These are phyloP conservation scores for Fusarium sp. DNA, from an alignment of 2,329 filamentous ascomycete genomes.

Conservation along the genomic window DNA sequence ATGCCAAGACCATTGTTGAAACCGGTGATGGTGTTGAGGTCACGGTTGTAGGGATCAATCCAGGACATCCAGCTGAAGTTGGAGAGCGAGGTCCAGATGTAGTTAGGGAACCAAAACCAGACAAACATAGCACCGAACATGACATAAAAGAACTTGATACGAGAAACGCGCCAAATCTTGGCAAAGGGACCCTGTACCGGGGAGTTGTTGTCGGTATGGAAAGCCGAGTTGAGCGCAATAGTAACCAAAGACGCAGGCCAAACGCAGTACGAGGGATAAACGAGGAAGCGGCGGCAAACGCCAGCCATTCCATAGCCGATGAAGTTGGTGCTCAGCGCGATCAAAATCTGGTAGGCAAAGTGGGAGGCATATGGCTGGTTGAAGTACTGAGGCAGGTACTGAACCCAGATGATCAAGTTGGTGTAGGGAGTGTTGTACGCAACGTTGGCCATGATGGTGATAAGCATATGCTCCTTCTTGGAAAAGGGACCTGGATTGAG, in stretches of 20 bases:
- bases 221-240: conserved; percentile 65
- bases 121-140: conserved; percentile 66
- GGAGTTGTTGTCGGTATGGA: conserved; percentile 60
- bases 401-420: conserved; percentile 66
- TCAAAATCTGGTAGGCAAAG: conserved; percentile 66
- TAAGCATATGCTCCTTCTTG: conserved; percentile 71
- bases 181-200: conserved; percentile 57
- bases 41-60: conserved; percentile 62
- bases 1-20: conserved; percentile 59
- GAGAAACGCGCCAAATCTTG: conserved; percentile 59
- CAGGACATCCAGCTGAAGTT: conserved; percentile 69
- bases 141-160: conserved; percentile 64
- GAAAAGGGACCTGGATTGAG: conserved; percentile 69
- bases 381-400: conserved; percentile 64
- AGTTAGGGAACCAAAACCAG: conserved; percentile 70
- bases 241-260: conserved; percentile 69
- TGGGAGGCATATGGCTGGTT: conserved; percentile 65
- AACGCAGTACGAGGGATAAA: conserved; percentile 66
- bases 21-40: conserved; percentile 58
- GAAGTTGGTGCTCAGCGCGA: conserved; percentile 67
- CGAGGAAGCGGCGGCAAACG: conserved; percentile 63
- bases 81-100: conserved; percentile 63
- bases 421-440: conserved; percentile 65
- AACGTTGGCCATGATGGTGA: conserved; percentile 72
- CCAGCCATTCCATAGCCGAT: conserved; percentile 72